Conservation (phyloP, 306 rosid species). For the Sicyos edulis region DNA sequence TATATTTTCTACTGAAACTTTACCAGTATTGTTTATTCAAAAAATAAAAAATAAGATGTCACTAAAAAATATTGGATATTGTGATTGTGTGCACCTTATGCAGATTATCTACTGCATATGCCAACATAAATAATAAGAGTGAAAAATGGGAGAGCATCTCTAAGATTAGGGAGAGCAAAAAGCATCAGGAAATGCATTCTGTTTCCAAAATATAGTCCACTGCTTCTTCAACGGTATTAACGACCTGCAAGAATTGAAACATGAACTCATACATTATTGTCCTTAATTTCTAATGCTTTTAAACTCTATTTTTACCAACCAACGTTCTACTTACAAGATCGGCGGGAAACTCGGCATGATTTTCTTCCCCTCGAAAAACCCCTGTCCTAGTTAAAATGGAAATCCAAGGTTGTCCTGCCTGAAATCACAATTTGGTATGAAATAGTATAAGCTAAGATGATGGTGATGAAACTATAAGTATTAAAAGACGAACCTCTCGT, state of each 20-base stretch:
- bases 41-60: background rate
- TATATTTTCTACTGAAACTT: too few species aligned
- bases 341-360: constrained; percentile 45
- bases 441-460: background rate
- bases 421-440: constrained; percentile 20
- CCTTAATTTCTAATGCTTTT: constrained; percentile 5
- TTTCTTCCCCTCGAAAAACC: constrained; percentile 72
- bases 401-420: constrained; percentile 94
- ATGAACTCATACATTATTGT: background rate
- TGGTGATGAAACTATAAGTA: background rate
- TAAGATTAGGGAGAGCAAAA: background rate
- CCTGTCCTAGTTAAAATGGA: constrained; percentile 91
- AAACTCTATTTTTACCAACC: background rate
- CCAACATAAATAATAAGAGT: background rate
- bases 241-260: constrained; percentile 27
- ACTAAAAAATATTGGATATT: background rate
- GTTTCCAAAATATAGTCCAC: constrained; percentile 31
- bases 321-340: constrained; percentile 24
- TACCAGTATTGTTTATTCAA: background rate
- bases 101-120: background rate
- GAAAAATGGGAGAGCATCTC: background rate
- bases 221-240: constrained; percentile 36
- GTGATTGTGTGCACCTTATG: background rate
- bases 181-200: constrained; percentile 19
- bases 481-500: constrained; percentile 41